phyloP scores from a whole-genome alignment of 176 grass and related monocot species.

The Juncus inflexus region DNA sequence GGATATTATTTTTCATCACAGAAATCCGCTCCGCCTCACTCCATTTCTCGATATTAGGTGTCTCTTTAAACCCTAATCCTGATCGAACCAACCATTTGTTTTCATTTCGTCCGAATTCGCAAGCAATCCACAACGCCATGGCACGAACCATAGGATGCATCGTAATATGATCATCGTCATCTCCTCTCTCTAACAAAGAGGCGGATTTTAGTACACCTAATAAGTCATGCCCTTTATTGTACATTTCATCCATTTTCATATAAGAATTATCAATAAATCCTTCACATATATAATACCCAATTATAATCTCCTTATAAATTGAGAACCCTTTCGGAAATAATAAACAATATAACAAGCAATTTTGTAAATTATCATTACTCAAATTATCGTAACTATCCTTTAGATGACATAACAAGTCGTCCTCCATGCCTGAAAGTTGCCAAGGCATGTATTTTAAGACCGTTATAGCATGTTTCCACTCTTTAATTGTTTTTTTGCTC shows the following conservation, averaged over 20 bases:
- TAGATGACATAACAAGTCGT: conserved; percentile 14
- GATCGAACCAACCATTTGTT: conserved; percentile 27
- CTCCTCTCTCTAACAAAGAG: conserved; percentile 14
- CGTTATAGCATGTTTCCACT: conserved; percentile 25
- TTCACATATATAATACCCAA: conserved; percentile 19
- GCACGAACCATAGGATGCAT: conserved; percentile 29
- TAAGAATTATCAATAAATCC: conserved; percentile 22
- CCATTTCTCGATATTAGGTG: conserved; percentile 9
- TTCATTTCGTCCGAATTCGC: conserved; percentile 16
- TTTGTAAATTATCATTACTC: not conserved
- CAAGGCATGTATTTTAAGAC: not conserved
- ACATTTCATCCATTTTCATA: not conserved
- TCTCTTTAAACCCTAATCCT: conserved; percentile 3
- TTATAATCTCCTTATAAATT: conserved; percentile 18
- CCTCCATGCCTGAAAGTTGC: conserved; percentile 26
- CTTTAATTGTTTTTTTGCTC: conserved; percentile 13
- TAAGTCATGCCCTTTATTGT: conserved; percentile 1
- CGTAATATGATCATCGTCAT: conserved; percentile 5
- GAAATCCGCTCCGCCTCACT: conserved; percentile 12
- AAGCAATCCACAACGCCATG: conserved; percentile 26
- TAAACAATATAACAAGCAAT: conserved; percentile 24
- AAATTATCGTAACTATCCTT: conserved; percentile 30
- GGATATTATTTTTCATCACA: conserved; percentile 7
- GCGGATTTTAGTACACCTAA: conserved; percentile 1
- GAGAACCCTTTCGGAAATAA: conserved; percentile 19